Conservation (phyloP, 768 basidiomycete genomes). For the Phanerodontia chrysosporium region DNA sequence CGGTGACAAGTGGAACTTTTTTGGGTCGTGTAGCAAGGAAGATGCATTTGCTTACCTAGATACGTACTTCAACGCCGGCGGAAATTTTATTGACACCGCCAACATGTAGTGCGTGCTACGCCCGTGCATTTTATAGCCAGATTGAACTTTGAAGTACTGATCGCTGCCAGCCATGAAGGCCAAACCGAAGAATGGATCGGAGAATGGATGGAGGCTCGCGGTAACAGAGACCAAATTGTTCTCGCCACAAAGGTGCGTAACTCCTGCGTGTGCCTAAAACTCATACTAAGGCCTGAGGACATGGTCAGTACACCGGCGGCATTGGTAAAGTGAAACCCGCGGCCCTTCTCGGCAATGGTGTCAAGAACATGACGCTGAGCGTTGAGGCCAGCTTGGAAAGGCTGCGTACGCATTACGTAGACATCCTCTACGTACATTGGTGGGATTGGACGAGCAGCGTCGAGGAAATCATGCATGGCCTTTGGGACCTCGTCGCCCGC, state of each 20-base stretch:
- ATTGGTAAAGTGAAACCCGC: constrained; percentile 8
- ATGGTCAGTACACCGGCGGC: too few relatives aligned
- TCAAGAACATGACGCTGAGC: constrained; percentile 30
- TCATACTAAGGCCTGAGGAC: too few relatives aligned
- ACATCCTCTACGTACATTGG: constrained; percentile 41
- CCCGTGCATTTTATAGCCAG: neutral
- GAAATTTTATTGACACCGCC: constrained; percentile 20
- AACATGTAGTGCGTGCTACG: constrained; percentile 27
- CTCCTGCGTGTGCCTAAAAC: neutral
- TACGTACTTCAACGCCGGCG: constrained; percentile 30
- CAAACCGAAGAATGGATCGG: constrained; percentile 32
- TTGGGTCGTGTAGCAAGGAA: constrained; percentile 30
- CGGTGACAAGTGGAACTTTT: constrained; percentile 31
- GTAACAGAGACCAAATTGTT: constrained; percentile 34
- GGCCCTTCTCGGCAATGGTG: constrained; percentile 35
- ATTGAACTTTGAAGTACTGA: constrained; percentile 21
- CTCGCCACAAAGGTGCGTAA: constrained; percentile 23
- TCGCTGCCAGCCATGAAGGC: constrained; percentile 24
- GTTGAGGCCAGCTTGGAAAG: constrained; percentile 32
- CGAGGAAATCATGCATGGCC: constrained; percentile 34
- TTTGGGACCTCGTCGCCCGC: constrained; percentile 31
- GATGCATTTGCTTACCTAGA: constrained; percentile 35
- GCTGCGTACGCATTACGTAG: constrained; percentile 39
- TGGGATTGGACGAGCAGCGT: constrained; percentile 35
- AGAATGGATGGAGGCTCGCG: constrained; percentile 34